Conservation (phyloP, 352 stramenopile genomes). For the Globisporangium emineosum region DNA sequence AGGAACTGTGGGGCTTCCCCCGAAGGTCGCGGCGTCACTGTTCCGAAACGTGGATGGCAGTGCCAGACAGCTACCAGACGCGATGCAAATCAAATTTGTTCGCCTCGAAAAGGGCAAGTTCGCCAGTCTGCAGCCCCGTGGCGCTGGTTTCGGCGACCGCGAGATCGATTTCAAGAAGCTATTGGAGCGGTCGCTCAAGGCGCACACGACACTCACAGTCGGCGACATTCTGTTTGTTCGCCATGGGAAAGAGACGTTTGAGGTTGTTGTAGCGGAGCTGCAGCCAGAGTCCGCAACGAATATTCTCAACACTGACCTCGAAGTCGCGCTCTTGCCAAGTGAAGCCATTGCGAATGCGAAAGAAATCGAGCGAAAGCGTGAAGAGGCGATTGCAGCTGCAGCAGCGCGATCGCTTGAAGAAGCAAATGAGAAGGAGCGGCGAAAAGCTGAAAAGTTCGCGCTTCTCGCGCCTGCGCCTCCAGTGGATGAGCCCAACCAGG, state of each 20-base stretch:
- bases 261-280: constrained; percentile 62
- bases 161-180: constrained; percentile 83
- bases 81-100: constrained; percentile 66
- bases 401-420: constrained; percentile 23
- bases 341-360: constrained; percentile 46
- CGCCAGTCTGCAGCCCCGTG: constrained; percentile 61
- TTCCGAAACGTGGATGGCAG: constrained; percentile 21
- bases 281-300: constrained; percentile 53
- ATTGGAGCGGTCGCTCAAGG: constrained; percentile 67
- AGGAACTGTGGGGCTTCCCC: constrained; percentile 69
- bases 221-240: constrained; percentile 77
- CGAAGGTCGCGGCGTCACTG: constrained; percentile 72
- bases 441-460: constrained; percentile 36
- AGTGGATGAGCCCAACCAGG: constrained; percentile 33
- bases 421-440: constrained; percentile 35
- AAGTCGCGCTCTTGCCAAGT: constrained; percentile 74
- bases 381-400: constrained; percentile 26
- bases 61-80: constrained; percentile 21
- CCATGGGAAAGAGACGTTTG: constrained; percentile 72
- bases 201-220: constrained; percentile 72
- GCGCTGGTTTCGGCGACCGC: constrained; percentile 64
- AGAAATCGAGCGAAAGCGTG: constrained; percentile 28
- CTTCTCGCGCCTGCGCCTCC: constrained; percentile 36
- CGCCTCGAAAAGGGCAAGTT: constrained; percentile 70
- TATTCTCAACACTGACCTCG: constrained; percentile 81